Evolutionary conservation across 768 basidiomycete genomes (phyloP), one percentile per base, ranked within the genome.

Genomic region (Psilocybe subaeruginosa): DNA sequence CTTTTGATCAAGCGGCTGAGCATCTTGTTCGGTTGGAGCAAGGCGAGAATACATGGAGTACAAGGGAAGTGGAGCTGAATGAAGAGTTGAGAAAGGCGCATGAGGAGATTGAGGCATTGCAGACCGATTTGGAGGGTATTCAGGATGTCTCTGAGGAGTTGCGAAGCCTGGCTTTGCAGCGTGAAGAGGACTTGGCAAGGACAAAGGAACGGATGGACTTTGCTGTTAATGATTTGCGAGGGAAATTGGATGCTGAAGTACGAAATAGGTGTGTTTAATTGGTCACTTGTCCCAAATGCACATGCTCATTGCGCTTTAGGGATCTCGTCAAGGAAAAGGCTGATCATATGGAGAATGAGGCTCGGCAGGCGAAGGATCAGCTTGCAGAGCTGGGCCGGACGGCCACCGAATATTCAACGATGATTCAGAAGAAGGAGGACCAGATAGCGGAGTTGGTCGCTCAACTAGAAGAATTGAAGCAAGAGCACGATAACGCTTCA

Each of bases 1-100:
- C 88, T 14, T 94, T 95, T 70, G 89, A 93, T 54, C 82, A 93
- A 66, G 93, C 94, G 17, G 91, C 92, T 0, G 90, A 93, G 64
- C 93, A 95, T 70, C 84, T 96, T 29, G 88, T 92, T 6, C 83
- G 89, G 0, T 75, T 97, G 37, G 96, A 98, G 76, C 74, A 78
- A 61, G 90, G 94, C 67, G 87, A 91, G 69, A 83, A 86, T 58
- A 81, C 82, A 14, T 91, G 89, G 89, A 76, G 74, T 31, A 71
- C 72, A 33, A 79, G 86, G 54, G 95, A 98, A 72, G 73, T 70
- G 0, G 89, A 90, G 57, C 78, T 95, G 4, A 68, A 76, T 4
- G 83, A 82, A 27, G 82, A 88, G 56, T 74, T 92, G 8, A 77
- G 79, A 54, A 78, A 78, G 56, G 81, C 88, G 19, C 83, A 89